Evolutionary conservation across 2,329 filamentous ascomycete genomes (phyloP).

Genomic region (Stagonosporopsis chrysanthemi): DNA sequence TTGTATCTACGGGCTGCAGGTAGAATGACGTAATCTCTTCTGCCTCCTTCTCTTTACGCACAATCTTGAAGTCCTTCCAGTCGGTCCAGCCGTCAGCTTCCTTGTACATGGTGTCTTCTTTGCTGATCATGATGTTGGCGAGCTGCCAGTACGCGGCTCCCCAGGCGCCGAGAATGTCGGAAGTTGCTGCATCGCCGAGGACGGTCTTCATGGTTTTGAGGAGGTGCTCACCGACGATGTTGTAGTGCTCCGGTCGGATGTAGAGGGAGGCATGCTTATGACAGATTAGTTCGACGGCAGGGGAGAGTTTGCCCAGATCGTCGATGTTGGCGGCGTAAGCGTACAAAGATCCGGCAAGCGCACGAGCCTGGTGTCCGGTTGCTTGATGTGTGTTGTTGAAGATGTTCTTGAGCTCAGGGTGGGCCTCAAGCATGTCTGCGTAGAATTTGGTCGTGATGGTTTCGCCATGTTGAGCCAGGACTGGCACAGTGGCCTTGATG

Average conservation of each 20-base stretch:
- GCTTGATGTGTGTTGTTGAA: constrained; percentile 76
- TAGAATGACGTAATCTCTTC: constrained; percentile 76
- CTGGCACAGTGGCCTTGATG: constrained; percentile 74
- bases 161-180: constrained; percentile 72
- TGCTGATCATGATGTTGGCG: constrained; percentile 73
- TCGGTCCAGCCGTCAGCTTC: constrained; percentile 68
- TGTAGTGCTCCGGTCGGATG: constrained; percentile 73
- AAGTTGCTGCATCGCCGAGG: constrained; percentile 71
- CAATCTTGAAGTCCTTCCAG: constrained; percentile 73
- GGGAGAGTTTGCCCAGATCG: constrained; percentile 66
- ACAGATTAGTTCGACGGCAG: constrained; percentile 72
- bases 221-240: constrained; percentile 73
- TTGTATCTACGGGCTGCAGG: constrained; percentile 68
- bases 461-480: constrained; percentile 71
- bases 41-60: constrained; percentile 69
- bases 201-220: constrained; percentile 72
- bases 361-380: constrained; percentile 72
- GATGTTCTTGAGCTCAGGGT: constrained; percentile 72
- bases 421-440: constrained; percentile 68
- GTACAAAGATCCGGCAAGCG: constrained; percentile 72
- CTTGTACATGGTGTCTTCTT: constrained; percentile 70
- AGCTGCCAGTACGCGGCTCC: constrained; percentile 75
- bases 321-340: constrained; percentile 77
- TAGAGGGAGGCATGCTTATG: constrained; percentile 77
- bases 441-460: constrained; percentile 77